These are phyloP conservation scores for Phytophthora hibernalis DNA, from an alignment of 352 stramenopile genomes.

Conservation along the genomic window DNA sequence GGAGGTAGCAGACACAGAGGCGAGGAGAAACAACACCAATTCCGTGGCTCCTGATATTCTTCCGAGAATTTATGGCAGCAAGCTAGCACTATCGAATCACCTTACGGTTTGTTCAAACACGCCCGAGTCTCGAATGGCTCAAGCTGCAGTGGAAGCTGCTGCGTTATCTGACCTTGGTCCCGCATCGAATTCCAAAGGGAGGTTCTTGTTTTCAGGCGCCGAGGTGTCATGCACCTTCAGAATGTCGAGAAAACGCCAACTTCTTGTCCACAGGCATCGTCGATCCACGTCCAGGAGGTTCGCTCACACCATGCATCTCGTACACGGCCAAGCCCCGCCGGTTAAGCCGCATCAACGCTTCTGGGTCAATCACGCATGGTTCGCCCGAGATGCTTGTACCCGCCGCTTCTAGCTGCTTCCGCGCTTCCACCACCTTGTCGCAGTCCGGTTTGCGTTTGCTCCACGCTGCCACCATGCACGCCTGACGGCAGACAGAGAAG, in stretches of 20 bases:
- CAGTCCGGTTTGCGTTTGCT: conserved; percentile 39
- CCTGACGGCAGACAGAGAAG: conserved; percentile 31
- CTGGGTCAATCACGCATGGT: conserved; percentile 3
- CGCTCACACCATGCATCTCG: conserved; percentile 19
- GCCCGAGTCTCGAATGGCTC: too few species aligned
- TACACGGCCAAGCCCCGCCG: conserved; percentile 22
- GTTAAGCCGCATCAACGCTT: conserved; percentile 17
- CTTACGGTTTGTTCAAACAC: too few species aligned
- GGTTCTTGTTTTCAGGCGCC: conserved; percentile 21
- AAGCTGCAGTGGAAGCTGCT: too few species aligned
- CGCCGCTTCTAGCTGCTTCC: conserved; percentile 16
- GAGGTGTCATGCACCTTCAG: conserved; percentile 39
- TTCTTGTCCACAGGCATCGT: conserved; percentile 32
- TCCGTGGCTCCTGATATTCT: too few species aligned
- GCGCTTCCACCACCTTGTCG: conserved; percentile 23
- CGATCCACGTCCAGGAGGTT: conserved; percentile 28
- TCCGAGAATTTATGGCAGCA: too few species aligned
- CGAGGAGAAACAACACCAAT: too few species aligned
- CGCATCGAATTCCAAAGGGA: conserved; percentile 31
- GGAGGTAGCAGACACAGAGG: too few species aligned
- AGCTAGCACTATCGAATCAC: too few species aligned
- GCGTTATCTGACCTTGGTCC: too few species aligned
- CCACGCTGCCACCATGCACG: conserved; percentile 37
- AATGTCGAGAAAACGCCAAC: conserved; percentile 35
- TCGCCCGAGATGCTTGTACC: conserved; percentile 2